phyloP scores from a whole-genome alignment of 163 green algal genomes.

The Scenedesmus sp. region DNA sequence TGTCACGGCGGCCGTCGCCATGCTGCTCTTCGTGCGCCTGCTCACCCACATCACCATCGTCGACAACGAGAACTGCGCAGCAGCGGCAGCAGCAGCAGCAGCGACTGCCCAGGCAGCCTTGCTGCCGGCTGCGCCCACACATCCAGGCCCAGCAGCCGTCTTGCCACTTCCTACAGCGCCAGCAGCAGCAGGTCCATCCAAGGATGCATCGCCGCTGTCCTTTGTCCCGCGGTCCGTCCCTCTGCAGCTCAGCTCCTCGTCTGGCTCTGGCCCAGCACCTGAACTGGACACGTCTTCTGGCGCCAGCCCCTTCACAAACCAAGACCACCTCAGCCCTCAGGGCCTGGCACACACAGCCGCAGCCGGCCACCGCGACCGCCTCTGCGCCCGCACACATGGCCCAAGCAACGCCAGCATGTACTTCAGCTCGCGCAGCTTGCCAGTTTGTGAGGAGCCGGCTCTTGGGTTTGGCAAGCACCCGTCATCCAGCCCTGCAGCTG shows the following conservation, averaged over 20 bases:
- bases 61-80: constrained; percentile 16
- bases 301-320: neutral
- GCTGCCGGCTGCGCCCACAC: too few relatives aligned
- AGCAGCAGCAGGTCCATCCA: neutral
- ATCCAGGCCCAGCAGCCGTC: neutral
- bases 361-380: too few relatives aligned
- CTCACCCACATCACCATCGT: constrained; percentile 10
- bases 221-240: neutral
- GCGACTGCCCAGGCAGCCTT: neutral
- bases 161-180: neutral
- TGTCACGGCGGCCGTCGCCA: neutral
- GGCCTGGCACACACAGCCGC: neutral
- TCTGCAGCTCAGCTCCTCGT: neutral
- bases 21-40: neutral
- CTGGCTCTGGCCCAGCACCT: neutral
- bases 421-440: neutral
- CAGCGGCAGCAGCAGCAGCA: neutral
- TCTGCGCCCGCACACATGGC: neutral
- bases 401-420: neutral
- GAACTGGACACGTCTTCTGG: neutral
- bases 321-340: neutral
- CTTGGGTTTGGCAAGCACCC: neutral
- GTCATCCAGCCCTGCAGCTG: neutral
- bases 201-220: neutral
- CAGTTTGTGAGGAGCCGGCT: neutral